These are phyloP conservation scores for Phytophthora colocasiae DNA, from an alignment of 352 stramenopile genomes.

Conservation along the genomic window DNA sequence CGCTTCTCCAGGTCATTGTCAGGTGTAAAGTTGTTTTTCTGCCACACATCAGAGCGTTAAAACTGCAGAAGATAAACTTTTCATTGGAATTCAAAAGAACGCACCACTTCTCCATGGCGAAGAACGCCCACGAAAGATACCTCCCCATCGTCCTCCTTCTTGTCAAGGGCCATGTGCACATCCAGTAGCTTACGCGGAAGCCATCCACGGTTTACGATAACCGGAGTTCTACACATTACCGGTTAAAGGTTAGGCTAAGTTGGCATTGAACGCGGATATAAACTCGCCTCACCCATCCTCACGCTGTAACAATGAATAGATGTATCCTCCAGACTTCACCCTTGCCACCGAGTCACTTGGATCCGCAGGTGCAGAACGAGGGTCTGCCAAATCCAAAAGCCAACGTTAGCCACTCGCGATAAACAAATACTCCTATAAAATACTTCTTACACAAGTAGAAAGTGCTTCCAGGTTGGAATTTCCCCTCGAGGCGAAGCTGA, in stretches of 20 bases:
- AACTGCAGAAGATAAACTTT: constrained; percentile 1
- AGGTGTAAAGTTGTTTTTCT: constrained; percentile 84
- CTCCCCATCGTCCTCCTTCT: constrained; percentile 62
- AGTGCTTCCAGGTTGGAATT: constrained; percentile 73
- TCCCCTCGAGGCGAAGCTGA: constrained; percentile 70
- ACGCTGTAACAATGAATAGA: constrained; percentile 84
- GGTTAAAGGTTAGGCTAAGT: background rate
- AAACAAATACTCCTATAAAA: background rate
- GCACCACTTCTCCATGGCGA: constrained; percentile 80
- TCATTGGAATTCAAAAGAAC: constrained; percentile 11
- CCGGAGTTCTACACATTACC: constrained; percentile 56
- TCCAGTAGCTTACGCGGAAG: constrained; percentile 81
- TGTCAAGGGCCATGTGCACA: constrained; percentile 61
- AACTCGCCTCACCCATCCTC: constrained; percentile 57
- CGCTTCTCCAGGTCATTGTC: constrained; percentile 77
- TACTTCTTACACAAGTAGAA: constrained; percentile 79
- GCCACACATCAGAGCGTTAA: background rate
- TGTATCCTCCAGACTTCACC: constrained; percentile 86
- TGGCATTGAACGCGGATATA: background rate
- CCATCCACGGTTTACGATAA: constrained; percentile 89
- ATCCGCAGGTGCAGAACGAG: constrained; percentile 82
- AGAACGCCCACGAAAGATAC: constrained; percentile 78
- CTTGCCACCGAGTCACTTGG: constrained; percentile 77
- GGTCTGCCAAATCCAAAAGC: constrained; percentile 47
- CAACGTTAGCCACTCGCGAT: constrained; percentile 2